Evolutionary conservation across 306 rosid genomes (phyloP).

Genomic region (Ammopiptanthus mongolicus): DNA sequence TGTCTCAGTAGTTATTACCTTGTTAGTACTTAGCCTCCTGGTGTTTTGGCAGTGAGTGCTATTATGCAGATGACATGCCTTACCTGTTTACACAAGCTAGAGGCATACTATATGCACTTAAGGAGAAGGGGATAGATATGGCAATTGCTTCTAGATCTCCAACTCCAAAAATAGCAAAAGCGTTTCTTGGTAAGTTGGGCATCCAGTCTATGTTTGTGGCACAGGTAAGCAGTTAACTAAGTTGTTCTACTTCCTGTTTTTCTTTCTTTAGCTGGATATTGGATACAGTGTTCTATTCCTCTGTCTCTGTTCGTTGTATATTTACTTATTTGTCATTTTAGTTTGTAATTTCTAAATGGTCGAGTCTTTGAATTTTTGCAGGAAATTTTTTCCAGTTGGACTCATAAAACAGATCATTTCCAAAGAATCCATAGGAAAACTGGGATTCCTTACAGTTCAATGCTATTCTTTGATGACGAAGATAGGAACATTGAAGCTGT

Average conservation of each 20-base stretch:
- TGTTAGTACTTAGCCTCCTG: neutral
- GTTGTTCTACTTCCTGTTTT: neutral
- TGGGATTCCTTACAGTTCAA: conserved; percentile 17
- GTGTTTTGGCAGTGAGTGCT: conserved; percentile 15
- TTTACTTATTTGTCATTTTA: neutral
- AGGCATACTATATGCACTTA: conserved; percentile 25
- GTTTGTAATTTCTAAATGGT: neutral
- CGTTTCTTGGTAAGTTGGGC: conserved; percentile 23
- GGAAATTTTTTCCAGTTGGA: conserved; percentile 28
- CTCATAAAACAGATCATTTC: conserved; percentile 28
- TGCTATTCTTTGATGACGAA: conserved; percentile 34
- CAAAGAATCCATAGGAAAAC: conserved; percentile 20
- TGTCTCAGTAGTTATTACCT: neutral
- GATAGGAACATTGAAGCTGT: conserved; percentile 24
- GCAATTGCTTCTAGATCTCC: conserved; percentile 31
- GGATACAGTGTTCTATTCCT: neutral
- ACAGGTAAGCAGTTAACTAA: conserved; percentile 8
- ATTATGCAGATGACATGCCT: conserved; percentile 11
- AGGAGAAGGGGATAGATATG: conserved; percentile 28
- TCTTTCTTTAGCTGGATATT: neutral
- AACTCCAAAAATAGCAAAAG: conserved; percentile 9
- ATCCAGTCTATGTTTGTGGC: conserved; percentile 22
- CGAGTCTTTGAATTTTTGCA: neutral
- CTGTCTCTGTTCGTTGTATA: neutral
- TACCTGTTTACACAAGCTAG: conserved; percentile 21